phyloP scores from a whole-genome alignment of 768 basidiomycete species.

The Mycena capillaripes region DNA sequence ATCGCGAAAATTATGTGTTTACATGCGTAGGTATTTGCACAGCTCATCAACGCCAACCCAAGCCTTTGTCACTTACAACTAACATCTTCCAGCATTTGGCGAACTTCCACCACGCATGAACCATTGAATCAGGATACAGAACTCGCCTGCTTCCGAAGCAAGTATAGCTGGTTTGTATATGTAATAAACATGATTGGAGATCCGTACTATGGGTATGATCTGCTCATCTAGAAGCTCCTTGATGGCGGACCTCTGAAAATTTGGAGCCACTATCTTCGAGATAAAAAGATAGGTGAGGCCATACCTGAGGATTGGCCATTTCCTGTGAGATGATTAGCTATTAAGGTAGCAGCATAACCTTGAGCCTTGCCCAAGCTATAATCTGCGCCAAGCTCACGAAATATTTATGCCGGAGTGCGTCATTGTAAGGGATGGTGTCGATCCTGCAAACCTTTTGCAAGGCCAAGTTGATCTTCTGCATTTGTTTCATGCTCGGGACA shows the following conservation, averaged over 20 bases:
- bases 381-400: background rate
- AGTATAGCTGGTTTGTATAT: slow-evolving; percentile 35
- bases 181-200: slow-evolving; percentile 20
- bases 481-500: too few relatives aligned
- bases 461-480: too few relatives aligned
- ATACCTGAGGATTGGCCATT: slow-evolving; percentile 51
- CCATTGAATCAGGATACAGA: slow-evolving; percentile 36
- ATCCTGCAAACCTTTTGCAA: too few relatives aligned
- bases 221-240: slow-evolving; percentile 39
- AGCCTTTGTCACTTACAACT: background rate
- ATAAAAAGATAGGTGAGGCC: slow-evolving; percentile 45
- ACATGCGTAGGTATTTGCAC: too few relatives aligned
- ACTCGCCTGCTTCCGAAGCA: background rate
- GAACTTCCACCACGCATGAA: background rate
- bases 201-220: slow-evolving; percentile 44
- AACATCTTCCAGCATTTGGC: slow-evolving; percentile 7
- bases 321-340: slow-evolving; percentile 40
- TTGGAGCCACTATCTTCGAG: slow-evolving; percentile 47
- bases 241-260: slow-evolving; percentile 42
- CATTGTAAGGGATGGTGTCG: too few relatives aligned
- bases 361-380: background rate
- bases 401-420: too few relatives aligned
- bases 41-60: slow-evolving; percentile 27
- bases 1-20: too few relatives aligned
- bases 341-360: too few relatives aligned